Evolutionary conservation across 2,329 filamentous ascomycete species (phyloP), one percentile per base, ranked within the genome.

Genomic region (Blumeria hordei): DNA sequence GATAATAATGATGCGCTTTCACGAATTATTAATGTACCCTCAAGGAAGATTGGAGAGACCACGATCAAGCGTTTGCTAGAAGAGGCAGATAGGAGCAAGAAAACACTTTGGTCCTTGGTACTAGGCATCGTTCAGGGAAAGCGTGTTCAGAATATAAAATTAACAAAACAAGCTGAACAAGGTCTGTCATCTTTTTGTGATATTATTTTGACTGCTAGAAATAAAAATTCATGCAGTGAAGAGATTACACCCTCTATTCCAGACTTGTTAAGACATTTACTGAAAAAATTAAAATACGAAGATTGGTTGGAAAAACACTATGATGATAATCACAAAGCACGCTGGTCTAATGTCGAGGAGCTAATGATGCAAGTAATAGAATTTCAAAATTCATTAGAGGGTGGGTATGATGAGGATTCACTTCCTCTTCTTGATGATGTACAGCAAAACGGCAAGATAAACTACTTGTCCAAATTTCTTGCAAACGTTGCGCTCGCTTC

Each of bases 281-380:
- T 80, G 28, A 73, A 76, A 11, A 82, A 82, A 60, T 74, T 93
- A 6, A 72, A 76, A 10, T 86, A 90, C 59, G 74, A 86, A 62
- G 75, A 78, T n/a, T 85, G 85, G 62, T 70, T 96, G 6, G 75
- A 82, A 60, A 74, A 76, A 10, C 76, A 79, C 21, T 83, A 90
- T 60, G 72, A 75, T 0, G 80, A 92, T 16, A 81, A 90, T 57
- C 75, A 83, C 59, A 86, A 92, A 60, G 74, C 80, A 55, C 74
- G 88, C 58, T 92, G 88, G 85, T 81, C 81, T 35, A 96, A 94
- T 61, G 80, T 96, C 0, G 79, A 92, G 63, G 90, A 96, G 66
- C 77, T 96, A n/a, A 70, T 93, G 56, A 77, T 72, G 14, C 80
- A 94, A 64, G 87, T 86, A 0, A 74, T 74, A 3, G 88, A 95